Percentiles rank a stretch among this genome's conserved stretches.
Conservation (phyloP, 164 flowering plant genomes). For the Vitis vinifera region DNA sequence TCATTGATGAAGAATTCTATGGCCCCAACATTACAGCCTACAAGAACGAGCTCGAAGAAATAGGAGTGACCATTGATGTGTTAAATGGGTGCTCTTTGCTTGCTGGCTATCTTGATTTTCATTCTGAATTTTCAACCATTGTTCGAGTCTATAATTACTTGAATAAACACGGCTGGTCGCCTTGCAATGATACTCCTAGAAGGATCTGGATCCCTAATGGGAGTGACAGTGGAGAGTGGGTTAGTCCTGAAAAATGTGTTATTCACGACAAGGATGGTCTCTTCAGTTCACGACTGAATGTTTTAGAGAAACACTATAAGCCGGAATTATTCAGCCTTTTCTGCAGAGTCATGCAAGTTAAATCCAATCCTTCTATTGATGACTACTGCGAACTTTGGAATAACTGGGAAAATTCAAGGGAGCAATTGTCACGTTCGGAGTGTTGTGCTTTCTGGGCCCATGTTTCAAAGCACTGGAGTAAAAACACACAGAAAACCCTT, state of each 20-base stretch:
- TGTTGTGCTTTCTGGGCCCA: constrained; percentile 61
- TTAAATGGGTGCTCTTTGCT: constrained; percentile 41
- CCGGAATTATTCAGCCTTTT: constrained; percentile 38
- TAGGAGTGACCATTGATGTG: constrained; percentile 46
- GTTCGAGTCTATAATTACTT: constrained; percentile 48
- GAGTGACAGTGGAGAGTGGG: constrained; percentile 46
- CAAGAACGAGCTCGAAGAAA: constrained; percentile 38
- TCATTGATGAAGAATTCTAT: constrained; percentile 61
- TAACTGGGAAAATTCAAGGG: constrained; percentile 44
- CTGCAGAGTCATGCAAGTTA: constrained; percentile 41
- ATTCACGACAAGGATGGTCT: constrained; percentile 47
- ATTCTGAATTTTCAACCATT: constrained; percentile 32
- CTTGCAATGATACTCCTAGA: constrained; percentile 20
- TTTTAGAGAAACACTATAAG: constrained; percentile 48
- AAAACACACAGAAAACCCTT: constrained; percentile 23
- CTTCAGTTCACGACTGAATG: constrained; percentile 40
- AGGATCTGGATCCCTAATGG: constrained; percentile 62
- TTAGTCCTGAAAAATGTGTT: constrained; percentile 43
- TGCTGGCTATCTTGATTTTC: constrained; percentile 33
- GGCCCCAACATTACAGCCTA: constrained; percentile 37
- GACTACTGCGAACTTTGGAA: constrained; percentile 61
- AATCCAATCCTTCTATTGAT: constrained; percentile 39
- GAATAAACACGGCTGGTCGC: constrained; percentile 33
- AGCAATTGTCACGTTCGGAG: constrained; percentile 29
- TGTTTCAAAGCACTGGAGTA: constrained; percentile 33